These are phyloP conservation scores for Phytophthora litchii DNA, from an alignment of 352 stramenopile genomes.

Conservation along the genomic window DNA sequence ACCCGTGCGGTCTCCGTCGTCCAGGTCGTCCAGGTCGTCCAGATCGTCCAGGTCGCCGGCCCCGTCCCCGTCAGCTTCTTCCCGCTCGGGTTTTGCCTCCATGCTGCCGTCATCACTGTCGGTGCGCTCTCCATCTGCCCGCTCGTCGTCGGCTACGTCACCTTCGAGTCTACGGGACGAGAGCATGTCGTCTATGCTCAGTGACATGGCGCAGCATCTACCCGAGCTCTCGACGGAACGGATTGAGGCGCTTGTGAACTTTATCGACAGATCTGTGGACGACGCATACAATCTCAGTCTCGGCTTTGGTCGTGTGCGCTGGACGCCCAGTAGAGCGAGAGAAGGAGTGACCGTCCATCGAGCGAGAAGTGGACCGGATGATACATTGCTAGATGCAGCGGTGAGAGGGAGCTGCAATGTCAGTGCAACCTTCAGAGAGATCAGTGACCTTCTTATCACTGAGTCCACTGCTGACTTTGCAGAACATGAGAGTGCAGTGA, in stretches of 20 bases:
- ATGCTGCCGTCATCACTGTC: slow-evolving; percentile 14
- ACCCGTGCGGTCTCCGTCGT: slow-evolving; percentile 12
- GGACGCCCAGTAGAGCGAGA: slow-evolving; percentile 66
- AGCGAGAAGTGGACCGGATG: slow-evolving; percentile 58
- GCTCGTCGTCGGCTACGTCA: slow-evolving; percentile 32
- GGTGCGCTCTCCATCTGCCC: slow-evolving; percentile 20
- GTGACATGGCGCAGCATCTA: slow-evolving; percentile 27
- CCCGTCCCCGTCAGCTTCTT: slow-evolving; percentile 14
- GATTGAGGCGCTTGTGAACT: slow-evolving; percentile 60
- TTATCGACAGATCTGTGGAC: slow-evolving; percentile 80
- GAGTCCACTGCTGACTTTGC: slow-evolving; percentile 72
- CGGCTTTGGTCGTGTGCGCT: slow-evolving; percentile 75
- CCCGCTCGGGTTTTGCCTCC: slow-evolving; percentile 22
- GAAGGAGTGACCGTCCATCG: slow-evolving; percentile 77
- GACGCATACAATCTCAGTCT: slow-evolving; percentile 84
- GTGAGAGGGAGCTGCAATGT: slow-evolving; percentile 79
- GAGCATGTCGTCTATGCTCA: slow-evolving; percentile 33
- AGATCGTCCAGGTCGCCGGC: slow-evolving; percentile 11
- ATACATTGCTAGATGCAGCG: slow-evolving; percentile 66
- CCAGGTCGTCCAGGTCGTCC: no score
- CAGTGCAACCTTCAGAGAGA: slow-evolving; percentile 73
- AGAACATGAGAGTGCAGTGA: slow-evolving; percentile 63
- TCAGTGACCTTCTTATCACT: slow-evolving; percentile 80
- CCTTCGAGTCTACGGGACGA: slow-evolving; percentile 37
- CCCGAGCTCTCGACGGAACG: slow-evolving; percentile 47